Evolutionary conservation across 805 yeast genomes (phyloP).

Genomic region (Candida tibetensis): DNA sequence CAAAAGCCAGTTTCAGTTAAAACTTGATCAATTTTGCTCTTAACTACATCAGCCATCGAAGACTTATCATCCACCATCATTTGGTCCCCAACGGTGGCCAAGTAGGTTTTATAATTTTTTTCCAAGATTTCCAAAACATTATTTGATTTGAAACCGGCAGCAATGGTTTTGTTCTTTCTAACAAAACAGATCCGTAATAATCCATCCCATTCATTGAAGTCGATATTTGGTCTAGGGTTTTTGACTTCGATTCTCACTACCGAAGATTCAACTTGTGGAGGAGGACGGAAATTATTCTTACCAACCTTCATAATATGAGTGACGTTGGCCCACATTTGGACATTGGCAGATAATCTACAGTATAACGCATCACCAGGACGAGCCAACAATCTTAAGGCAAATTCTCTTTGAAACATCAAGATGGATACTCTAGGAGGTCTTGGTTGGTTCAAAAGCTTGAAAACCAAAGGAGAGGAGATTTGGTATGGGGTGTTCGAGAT

Average conservation of each 20-base stretch:
- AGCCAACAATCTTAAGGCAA: slow-evolving; percentile 89
- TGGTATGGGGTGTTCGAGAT: slow-evolving; percentile 97
- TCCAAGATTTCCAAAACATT: slow-evolving; percentile 80
- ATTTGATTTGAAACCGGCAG: slow-evolving; percentile 86
- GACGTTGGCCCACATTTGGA: slow-evolving; percentile 99
- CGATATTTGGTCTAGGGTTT: slow-evolving; percentile 89
- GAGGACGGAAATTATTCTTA: slow-evolving; percentile 93
- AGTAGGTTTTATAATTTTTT: slow-evolving; percentile 78
- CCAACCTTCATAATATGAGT: slow-evolving; percentile 99
- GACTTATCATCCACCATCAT: slow-evolving; percentile 40
- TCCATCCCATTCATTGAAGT: slow-evolving; percentile 97
- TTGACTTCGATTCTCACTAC: slow-evolving; percentile 93
- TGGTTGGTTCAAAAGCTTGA: slow-evolving; percentile 86
- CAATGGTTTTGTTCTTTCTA: slow-evolving; percentile 87
- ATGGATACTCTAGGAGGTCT: slow-evolving; percentile 93
- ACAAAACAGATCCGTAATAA: slow-evolving; percentile 86
- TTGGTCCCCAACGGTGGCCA: slow-evolving; percentile 50
- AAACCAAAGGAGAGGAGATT: slow-evolving; percentile 93
- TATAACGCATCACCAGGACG: slow-evolving; percentile 95
- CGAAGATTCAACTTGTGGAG: slow-evolving; percentile 96
- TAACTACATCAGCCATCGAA: slow-evolving; percentile 50
- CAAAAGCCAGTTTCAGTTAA: slow-evolving; percentile 74
- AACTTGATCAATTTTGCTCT: slow-evolving; percentile 68
- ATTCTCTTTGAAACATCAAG: slow-evolving; percentile 97
- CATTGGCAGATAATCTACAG: slow-evolving; percentile 92